phyloP scores from a whole-genome alignment of 345 rosid species.

The Hibiscus tridactylites region DNA sequence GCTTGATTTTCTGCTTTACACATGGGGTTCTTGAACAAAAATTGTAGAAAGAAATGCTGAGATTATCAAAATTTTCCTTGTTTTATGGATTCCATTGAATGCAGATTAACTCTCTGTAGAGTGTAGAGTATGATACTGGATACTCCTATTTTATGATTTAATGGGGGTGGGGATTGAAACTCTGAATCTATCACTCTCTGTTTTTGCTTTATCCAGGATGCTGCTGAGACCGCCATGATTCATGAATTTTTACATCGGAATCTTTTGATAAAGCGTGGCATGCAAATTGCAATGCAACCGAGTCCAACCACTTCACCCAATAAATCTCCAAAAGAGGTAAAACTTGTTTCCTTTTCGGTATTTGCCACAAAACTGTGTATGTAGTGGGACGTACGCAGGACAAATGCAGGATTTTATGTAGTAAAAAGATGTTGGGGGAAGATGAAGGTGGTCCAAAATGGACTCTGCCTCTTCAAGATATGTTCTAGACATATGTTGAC shows the following conservation, averaged over 20 bases:
- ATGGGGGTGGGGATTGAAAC: background rate
- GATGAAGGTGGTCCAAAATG: background rate
- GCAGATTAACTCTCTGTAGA: background rate
- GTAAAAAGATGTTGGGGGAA: background rate
- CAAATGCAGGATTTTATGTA: too few relatives aligned
- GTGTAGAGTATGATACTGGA: background rate
- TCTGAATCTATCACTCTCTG: background rate
- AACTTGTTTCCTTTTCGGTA: background rate
- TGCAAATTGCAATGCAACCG: background rate
- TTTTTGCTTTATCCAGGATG: background rate
- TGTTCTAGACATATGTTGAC: background rate
- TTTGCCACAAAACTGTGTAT: background rate
- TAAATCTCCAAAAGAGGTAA: background rate
- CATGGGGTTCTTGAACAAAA: background rate
- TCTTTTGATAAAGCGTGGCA: background rate
- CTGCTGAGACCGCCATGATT: background rate
- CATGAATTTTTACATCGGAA: background rate
- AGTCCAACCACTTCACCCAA: background rate
- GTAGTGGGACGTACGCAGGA: too few relatives aligned
- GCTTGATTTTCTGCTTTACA: slow-evolving; percentile 9
- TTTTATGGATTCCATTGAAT: background rate
- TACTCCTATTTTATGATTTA: background rate
- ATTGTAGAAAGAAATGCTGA: background rate
- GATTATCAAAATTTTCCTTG: background rate
- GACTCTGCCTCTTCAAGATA: background rate